phyloP scores from a whole-genome alignment of 1,284 basidiomycete genomes.

The Leccinum pachyderme region DNA sequence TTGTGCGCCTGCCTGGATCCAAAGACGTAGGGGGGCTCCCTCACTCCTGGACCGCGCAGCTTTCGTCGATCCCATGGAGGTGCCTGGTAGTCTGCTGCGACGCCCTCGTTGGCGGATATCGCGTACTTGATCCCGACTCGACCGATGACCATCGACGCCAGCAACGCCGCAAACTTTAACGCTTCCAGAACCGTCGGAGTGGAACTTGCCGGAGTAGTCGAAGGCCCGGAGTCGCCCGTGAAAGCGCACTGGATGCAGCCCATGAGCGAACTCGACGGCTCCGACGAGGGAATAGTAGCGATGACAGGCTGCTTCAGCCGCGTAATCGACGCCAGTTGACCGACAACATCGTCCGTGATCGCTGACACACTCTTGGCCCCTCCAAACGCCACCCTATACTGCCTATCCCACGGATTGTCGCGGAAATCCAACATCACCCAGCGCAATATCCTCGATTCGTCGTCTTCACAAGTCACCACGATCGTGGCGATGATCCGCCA shows the following conservation, averaged over 20 bases:
- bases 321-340: conserved; percentile 47
- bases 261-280: conserved; percentile 13
- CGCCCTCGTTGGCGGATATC: conserved; percentile 22
- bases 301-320: conserved; percentile 35
- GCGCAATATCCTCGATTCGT: conserved; percentile 23
- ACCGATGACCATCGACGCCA: conserved; percentile 42
- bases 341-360: conserved; percentile 45
- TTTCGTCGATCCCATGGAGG: conserved; percentile 23
- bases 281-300: neutral
- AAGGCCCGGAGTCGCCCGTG: neutral
- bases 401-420: conserved; percentile 34
- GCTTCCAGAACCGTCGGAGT: conserved; percentile 44
- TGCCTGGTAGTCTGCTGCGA: neutral
- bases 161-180: conserved; percentile 45
- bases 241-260: conserved; percentile 14
- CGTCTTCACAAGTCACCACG: conserved; percentile 30
- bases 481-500: conserved; percentile 57
- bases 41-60: conserved; percentile 11
- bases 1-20: conserved; percentile 16
- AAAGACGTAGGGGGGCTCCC: neutral
- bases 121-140: conserved; percentile 30
- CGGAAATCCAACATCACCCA: conserved; percentile 39
- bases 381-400: conserved; percentile 31
- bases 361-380: conserved; percentile 36
- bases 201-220: neutral